Evolutionary conservation across 2,329 filamentous ascomycete genomes (phyloP).

Genomic region (Alternaria atra): DNA sequence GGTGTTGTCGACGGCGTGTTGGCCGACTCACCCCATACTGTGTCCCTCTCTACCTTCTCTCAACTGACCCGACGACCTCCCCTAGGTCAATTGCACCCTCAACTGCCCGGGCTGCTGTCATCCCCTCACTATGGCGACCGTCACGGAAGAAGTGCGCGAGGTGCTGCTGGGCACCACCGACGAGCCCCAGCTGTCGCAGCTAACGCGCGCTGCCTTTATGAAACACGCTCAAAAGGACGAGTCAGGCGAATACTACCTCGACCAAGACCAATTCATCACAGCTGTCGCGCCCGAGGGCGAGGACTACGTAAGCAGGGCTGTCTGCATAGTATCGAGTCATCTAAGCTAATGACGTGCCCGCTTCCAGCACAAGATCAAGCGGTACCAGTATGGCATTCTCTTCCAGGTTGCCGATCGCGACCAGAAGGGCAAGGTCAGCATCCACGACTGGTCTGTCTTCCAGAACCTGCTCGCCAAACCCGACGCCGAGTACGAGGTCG

Average conservation of each 20-base stretch:
- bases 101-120: slow-evolving; percentile 20
- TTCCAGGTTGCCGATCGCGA: slow-evolving; percentile 89
- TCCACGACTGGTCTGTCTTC: slow-evolving; percentile 91
- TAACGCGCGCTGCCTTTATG: slow-evolving; percentile 79
- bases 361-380: slow-evolving; percentile 91
- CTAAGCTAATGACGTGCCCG: slow-evolving; percentile 39
- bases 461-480: slow-evolving; percentile 93
- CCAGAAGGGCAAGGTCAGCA: slow-evolving; percentile 74
- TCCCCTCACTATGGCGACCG: slow-evolving; percentile 53
- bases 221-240: slow-evolving; percentile 79
- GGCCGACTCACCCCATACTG: slow-evolving; percentile 34
- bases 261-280: slow-evolving; percentile 85
- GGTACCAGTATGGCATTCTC: slow-evolving; percentile 92
- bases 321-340: slow-evolving; percentile 31
- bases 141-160: slow-evolving; percentile 74
- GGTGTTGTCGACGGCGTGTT: slow-evolving; percentile 30
- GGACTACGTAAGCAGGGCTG: slow-evolving; percentile 78
- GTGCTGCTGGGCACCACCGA: slow-evolving; percentile 71
- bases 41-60: slow-evolving; percentile 22
- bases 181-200: slow-evolving; percentile 72
- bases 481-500: slow-evolving; percentile 98
- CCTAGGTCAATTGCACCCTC: slow-evolving; percentile 41
- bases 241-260: slow-evolving; percentile 81
- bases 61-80: slow-evolving; percentile 15
- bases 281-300: slow-evolving; percentile 86